phyloP scores from a whole-genome alignment of 495 filamentous ascomycete genomes.

The Massariosphaeria phaeospora region DNA sequence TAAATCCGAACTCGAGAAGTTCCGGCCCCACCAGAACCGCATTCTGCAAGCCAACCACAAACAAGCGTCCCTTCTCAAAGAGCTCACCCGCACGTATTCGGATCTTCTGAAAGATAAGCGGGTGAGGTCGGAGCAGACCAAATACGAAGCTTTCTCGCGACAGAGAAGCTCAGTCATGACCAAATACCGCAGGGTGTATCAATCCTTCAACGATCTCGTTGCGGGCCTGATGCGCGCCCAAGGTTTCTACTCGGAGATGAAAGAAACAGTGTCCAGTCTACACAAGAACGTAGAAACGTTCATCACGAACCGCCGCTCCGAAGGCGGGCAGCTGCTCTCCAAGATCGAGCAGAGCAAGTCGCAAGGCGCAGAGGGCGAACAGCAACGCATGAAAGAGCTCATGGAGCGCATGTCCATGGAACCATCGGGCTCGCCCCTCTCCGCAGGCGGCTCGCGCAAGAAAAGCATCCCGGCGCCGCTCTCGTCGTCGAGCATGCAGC shows the following conservation, averaged over 20 bases:
- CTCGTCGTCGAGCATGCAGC: constrained; percentile 31
- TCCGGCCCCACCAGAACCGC: constrained; percentile 85
- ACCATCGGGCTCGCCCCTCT: constrained; percentile 46
- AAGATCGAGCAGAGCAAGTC: constrained; percentile 80
- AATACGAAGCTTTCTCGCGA: constrained; percentile 82
- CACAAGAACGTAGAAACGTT: constrained; percentile 96
- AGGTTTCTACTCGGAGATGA: constrained; percentile 93
- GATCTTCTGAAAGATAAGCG: constrained; percentile 89
- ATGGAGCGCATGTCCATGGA: constrained; percentile 96
- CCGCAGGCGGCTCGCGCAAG: constrained; percentile 32
- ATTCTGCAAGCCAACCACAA: constrained; percentile 90
- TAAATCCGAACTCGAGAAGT: constrained; percentile 92
- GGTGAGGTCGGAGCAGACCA: constrained; percentile 86
- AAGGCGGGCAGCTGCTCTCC: constrained; percentile 81
- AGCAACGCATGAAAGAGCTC: constrained; percentile 75
- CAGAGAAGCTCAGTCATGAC: constrained; percentile 75
- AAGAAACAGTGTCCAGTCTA: constrained; percentile 88
- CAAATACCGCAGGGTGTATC: constrained; percentile 87
- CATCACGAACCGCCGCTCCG: constrained; percentile 86
- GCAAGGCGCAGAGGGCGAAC: constrained; percentile 71
- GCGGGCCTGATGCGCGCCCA: constrained; percentile 80
- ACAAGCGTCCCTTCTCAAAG: constrained; percentile 89
- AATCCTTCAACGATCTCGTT: constrained; percentile 86
- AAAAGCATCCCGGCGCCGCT: constrained; percentile 42
- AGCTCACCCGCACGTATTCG: constrained; percentile 82